phyloP scores from a whole-genome alignment of 202 grass and related monocot genomes.

The Alloteropsis angusta region DNA sequence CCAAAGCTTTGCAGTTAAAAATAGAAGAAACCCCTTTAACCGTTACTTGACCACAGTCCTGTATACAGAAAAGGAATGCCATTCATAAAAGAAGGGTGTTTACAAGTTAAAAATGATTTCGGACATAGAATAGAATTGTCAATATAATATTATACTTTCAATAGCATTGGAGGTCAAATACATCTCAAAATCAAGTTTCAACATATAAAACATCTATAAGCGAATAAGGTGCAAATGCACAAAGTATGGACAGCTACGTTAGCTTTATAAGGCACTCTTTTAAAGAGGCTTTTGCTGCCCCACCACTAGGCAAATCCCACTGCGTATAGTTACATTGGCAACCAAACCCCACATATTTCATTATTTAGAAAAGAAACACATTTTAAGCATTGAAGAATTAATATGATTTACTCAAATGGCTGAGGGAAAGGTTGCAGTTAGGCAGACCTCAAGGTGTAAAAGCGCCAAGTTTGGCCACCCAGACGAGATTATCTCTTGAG shows the following conservation, averaged over 20 bases:
- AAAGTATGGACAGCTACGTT: neutral
- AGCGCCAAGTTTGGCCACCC: conserved; percentile 68
- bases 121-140: neutral
- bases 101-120: neutral
- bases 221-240: neutral
- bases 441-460: conserved; percentile 56
- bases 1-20: conserved; percentile 65
- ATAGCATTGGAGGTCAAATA: neutral
- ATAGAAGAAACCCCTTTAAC: conserved; percentile 58
- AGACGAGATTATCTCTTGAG: conserved; percentile 53
- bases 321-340: neutral
- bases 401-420: neutral
- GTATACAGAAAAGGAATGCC: neutral
- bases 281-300: neutral
- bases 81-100: neutral
- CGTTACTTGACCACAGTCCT: conserved; percentile 84
- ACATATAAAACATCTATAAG: neutral
- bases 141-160: neutral
- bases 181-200: neutral
- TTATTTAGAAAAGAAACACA: neutral
- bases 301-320: neutral
- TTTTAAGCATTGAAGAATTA: neutral
- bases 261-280: neutral
- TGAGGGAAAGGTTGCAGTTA: neutral
- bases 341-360: neutral